These are phyloP conservation scores for Pharnaceum exiguum DNA, from an alignment of 148 eudicot genomes.

Conservation along the genomic window DNA sequence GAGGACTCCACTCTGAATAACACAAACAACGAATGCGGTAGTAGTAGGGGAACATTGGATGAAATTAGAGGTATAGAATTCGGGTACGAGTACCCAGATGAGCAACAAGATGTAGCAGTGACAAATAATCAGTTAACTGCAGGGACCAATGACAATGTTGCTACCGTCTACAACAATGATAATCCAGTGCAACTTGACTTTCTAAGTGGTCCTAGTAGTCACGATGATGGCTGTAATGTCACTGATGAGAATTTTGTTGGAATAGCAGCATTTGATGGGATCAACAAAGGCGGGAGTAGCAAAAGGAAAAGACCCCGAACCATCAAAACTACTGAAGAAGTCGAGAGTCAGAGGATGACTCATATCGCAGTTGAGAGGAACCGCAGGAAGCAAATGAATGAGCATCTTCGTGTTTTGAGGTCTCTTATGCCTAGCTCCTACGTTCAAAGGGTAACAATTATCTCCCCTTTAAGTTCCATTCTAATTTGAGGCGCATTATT, in stretches of 20 bases:
- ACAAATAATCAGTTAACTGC: not conserved
- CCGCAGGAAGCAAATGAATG: slow-evolving; percentile 68
- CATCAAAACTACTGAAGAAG: slow-evolving; percentile 48
- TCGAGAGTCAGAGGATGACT: slow-evolving; percentile 72
- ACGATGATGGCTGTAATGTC: too few relatives aligned
- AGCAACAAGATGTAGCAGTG: slow-evolving; percentile 4
- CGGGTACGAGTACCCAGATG: slow-evolving; percentile 4
- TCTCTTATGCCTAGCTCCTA: slow-evolving; percentile 60
- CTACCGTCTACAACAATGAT: not conserved
- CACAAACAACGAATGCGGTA: not conserved
- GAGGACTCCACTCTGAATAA: slow-evolving; percentile 2
- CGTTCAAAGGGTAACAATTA: slow-evolving; percentile 65
- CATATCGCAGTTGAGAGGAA: slow-evolving; percentile 74
- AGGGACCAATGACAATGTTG: not conserved
- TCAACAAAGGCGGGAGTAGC: too few relatives aligned
- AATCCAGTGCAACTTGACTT: slow-evolving; percentile 30
- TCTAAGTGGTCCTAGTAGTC: too few relatives aligned
- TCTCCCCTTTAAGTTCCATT: too few relatives aligned
- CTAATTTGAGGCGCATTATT: too few relatives aligned
- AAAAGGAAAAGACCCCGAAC: slow-evolving; percentile 33
- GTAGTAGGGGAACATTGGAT: not conserved
- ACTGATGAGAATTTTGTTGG: too few relatives aligned
- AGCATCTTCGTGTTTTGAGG: slow-evolving; percentile 42
- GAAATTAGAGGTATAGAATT: slow-evolving; percentile 7
- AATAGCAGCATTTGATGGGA: too few relatives aligned